Conservation (phyloP, 148 eudicot genomes). For the Drosera capensis region DNA sequence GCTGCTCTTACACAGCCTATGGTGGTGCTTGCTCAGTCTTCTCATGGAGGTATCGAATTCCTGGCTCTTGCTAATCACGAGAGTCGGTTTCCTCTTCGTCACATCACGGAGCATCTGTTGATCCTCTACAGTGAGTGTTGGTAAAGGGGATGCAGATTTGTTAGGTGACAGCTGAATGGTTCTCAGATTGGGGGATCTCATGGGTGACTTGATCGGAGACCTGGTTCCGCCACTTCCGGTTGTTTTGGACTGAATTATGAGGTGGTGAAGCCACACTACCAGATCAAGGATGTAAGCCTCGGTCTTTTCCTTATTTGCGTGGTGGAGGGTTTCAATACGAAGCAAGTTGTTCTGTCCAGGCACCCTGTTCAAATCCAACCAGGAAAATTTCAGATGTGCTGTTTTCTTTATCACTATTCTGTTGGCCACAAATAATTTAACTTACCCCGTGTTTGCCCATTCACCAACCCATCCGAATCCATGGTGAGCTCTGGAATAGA, state of each 20-base stretch:
- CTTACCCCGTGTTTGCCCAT: slow-evolving; percentile 94
- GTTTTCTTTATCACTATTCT: too few relatives aligned
- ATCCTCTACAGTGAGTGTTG: slow-evolving; percentile 67
- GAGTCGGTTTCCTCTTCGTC: slow-evolving; percentile 70
- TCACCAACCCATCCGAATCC: slow-evolving; percentile 99
- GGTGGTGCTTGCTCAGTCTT: slow-evolving; percentile 52
- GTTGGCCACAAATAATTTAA: too few relatives aligned
- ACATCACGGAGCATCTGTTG: slow-evolving; percentile 76
- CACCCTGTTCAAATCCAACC: slow-evolving; percentile 52
- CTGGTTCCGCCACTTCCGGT: slow-evolving; percentile 27
- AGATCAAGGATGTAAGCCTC: slow-evolving; percentile 79
- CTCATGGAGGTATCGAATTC: slow-evolving; percentile 54
- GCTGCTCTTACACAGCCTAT: slow-evolving; percentile 70
- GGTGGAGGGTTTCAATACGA: slow-evolving; percentile 77
- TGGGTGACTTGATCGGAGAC: slow-evolving; percentile 82
- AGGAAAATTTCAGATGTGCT: slow-evolving; percentile 19
- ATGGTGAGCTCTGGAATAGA: slow-evolving; percentile 71
- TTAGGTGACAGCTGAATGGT: slow-evolving; percentile 34
- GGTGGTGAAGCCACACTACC: slow-evolving; percentile 81
- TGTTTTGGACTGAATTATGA: slow-evolving; percentile 53
- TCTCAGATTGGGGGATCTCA: slow-evolving; percentile 66
- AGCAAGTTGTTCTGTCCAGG: slow-evolving; percentile 60
- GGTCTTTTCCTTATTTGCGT: slow-evolving; percentile 80
- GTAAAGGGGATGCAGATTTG: slow-evolving; percentile 35
- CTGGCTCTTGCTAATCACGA: slow-evolving; percentile 94